Percentiles rank a stretch among this genome's conserved stretches.
Conservation (phyloP, 2,329 filamentous ascomycete species). For the Phyllosticta citriasiana region DNA sequence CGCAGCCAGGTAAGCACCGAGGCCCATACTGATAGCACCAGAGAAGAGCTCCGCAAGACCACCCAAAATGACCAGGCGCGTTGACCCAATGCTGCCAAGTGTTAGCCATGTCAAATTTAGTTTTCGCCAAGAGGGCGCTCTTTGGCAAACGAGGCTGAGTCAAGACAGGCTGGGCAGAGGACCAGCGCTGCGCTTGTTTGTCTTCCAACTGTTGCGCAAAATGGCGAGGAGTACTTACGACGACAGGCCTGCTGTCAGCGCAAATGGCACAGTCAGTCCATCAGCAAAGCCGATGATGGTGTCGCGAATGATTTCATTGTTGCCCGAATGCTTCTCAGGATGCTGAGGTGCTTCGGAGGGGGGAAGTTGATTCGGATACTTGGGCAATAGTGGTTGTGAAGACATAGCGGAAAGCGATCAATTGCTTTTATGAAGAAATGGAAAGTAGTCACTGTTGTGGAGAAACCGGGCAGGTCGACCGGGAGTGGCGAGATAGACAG, state of each 20-base stretch:
- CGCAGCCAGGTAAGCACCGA: constrained; percentile 63
- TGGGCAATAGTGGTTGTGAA: not conserved
- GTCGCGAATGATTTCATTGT: constrained; percentile 47
- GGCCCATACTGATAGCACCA: constrained; percentile 67
- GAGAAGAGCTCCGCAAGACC: constrained; percentile 67
- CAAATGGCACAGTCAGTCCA: constrained; percentile 73
- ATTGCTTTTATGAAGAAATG: not conserved
- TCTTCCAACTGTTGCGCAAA: not conserved
- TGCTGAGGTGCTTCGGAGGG: constrained; percentile 2
- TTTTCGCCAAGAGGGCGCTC: not conserved
- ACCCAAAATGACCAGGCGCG: constrained; percentile 40
- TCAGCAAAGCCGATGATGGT: constrained; percentile 69
- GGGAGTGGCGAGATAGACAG: not conserved
- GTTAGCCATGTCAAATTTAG: not conserved
- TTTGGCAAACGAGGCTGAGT: not conserved
- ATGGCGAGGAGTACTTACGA: not conserved
- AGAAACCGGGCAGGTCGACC: not conserved
- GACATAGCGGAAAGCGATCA: not conserved
- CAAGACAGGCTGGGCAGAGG: not conserved
- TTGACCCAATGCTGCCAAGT: constrained; percentile 12
- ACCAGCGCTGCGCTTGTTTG: not conserved
- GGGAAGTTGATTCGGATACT: not conserved
- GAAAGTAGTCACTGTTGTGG: not conserved
- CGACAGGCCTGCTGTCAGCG: constrained; percentile 59
- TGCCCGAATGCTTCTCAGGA: constrained; percentile 14